Base-by-base conservation (phyloP, 2,329 filamentous ascomycete species). In the Aspergillus carbonarius region DNA sequence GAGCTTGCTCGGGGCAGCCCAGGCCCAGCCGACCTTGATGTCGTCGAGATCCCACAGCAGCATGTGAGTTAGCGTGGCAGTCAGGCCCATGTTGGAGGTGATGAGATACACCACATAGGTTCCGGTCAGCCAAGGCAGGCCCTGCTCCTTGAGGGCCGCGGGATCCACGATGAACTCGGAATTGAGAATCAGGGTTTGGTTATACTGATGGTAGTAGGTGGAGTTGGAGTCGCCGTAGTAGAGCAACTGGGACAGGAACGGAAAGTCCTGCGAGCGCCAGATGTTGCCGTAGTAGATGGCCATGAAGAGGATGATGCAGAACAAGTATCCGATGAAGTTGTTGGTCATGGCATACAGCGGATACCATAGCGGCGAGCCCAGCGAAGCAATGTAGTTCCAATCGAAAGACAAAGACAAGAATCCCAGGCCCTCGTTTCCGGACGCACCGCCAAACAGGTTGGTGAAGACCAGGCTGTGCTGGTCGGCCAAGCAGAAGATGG, bases 181-280 rank as follows among this genome's bases (percentile, higher is more conserved):
- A 1, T 34, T 54, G 51, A 54, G 51, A 6, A 54, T 54, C 25
- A 54, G 51, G 17, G 51, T 54, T 15, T 54, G 51, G 7, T 54
- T 54, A 12, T 54, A 54, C n/a, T 42, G 37, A 20, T 54, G 25
- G 51, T 54, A 54, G 37, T 17, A 44, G 4, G 51, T 54, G 12
- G 51, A 54, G 51, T 54, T 54, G 17, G 51, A 54, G 51, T 54
- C 51, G n/a, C 51, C 51, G 30, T 54, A 54, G 17, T 54, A 54
- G 12, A 54, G 51, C 51, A 54, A 13, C 17, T 54, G 51, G 6
- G 51, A 54, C 25, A 54, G 27, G 37, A 54, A 54, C 3, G 51
- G 51, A 17, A 54, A 54, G 37, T 54, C 51, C 17, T 54, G 51
- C 0, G 51, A 54, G 13, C 51, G 51, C 51, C 51, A 54, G 37